Base-by-base conservation (phyloP, 345 rosid genomes). In the Trapa incisa region DNA sequence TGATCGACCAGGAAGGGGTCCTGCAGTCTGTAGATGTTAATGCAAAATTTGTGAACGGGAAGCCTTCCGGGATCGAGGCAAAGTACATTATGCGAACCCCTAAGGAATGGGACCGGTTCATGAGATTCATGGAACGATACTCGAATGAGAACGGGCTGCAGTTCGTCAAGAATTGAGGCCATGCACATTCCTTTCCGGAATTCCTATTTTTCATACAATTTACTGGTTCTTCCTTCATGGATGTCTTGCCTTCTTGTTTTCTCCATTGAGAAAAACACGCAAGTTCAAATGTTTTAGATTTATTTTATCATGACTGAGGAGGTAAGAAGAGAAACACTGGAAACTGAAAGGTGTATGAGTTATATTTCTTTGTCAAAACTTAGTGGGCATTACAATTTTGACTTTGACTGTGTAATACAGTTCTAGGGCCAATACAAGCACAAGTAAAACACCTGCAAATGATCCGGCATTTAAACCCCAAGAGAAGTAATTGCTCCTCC, bases 111-210 rank as follows among this genome's bases (percentile, higher is more conserved):
- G 99, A 91, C 67, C 80, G 99, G 70, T 91, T 94, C 83, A 91
- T 88, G 99, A 84, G 96, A 77, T 94, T 94, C 81, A 88, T 94
- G 97, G 96, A 94, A 74, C 84, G 92, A 48, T 94, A 91, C 78
- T 88, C 97, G 0, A 81, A 86, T 72, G 91, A 78, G 63, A 90
- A 94, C 35, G 97, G 99, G 52, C 81, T 91, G 78, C 84, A 86
- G 64, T 94, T 91, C 71, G 71, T 94, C 76, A 90, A 94, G 74
- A 88, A 82, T 64, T 86, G 85, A 86, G 80, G 74, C 83, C 47
- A 65, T 54, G 75, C 8, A 70, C 61, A 72, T 54, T 63, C 65
- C 70, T 69, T 65, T 41, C 69, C 66, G 4, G 56, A 5, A 43
- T 62, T 67, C 65, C 69, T 53, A 72, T 38, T 71, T 64, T 42